Evolutionary conservation across 257 asterid species (phyloP).

Genomic region (Nicotiana sylvestris): DNA sequence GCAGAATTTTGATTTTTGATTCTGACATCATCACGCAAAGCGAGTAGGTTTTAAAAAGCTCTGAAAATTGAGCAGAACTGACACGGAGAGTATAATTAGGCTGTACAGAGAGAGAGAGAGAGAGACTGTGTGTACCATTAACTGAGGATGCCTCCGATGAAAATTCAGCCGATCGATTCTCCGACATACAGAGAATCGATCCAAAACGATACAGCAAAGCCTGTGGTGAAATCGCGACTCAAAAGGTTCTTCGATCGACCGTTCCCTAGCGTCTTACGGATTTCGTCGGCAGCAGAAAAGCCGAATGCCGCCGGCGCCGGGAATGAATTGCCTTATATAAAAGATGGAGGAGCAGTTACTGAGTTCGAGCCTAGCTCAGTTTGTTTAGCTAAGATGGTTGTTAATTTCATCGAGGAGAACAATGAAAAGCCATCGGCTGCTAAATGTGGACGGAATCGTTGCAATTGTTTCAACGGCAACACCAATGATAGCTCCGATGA

Average conservation of each 20-base stretch:
- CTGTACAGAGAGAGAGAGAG: conserved; percentile 14
- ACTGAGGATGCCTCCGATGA: conserved; percentile 45
- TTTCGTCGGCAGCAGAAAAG: conserved; percentile 51
- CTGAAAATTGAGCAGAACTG: conserved; percentile 8
- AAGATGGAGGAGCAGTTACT: conserved; percentile 30
- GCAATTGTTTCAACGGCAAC: conserved; percentile 88
- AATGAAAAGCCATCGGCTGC: conserved; percentile 47
- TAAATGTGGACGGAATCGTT: conserved; percentile 66
- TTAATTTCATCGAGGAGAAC: conserved; percentile 68
- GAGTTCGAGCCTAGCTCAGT: conserved; percentile 91
- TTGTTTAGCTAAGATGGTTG: conserved; percentile 86
- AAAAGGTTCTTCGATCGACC: conserved; percentile 91
- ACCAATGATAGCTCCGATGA: conserved; percentile 87
- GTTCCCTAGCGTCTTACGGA: conserved; percentile 55
- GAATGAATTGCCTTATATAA: conserved; percentile 17
- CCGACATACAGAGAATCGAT: conserved; percentile 28
- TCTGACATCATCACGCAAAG: not conserved
- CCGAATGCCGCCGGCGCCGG: conserved; percentile 31
- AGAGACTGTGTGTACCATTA: not conserved
- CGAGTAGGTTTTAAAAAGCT: not conserved
- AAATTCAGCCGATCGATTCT: conserved; percentile 78
- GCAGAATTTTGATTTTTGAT: conserved; percentile 7
- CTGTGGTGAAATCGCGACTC: conserved; percentile 61
- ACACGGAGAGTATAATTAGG: conserved; percentile 3
- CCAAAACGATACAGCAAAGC: conserved; percentile 43